These are phyloP conservation scores for Apiospora phragmitis DNA, from an alignment of 2,329 filamentous ascomycete species.

Conservation along the genomic window DNA sequence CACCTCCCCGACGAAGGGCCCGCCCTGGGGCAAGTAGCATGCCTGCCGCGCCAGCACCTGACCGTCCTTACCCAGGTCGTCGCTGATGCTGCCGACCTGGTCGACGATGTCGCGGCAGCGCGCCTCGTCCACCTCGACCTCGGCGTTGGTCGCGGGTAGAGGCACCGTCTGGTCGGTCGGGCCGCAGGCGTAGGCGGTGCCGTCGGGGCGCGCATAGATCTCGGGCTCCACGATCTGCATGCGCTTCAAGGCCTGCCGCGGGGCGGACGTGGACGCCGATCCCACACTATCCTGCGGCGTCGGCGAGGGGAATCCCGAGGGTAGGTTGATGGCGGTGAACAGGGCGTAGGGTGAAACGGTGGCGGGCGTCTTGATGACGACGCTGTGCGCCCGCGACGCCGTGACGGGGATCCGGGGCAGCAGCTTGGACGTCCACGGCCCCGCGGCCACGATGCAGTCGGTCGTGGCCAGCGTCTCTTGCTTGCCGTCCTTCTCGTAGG, in stretches of 20 bases:
- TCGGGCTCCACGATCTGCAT: constrained; percentile 62
- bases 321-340: constrained; percentile 72
- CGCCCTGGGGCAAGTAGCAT: constrained; percentile 73
- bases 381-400: constrained; percentile 44
- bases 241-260: constrained; percentile 23
- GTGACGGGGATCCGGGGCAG: constrained; percentile 44
- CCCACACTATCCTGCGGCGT: constrained; percentile 23
- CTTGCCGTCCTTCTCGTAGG: constrained; percentile 18
- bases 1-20: constrained; percentile 70
- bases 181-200: constrained; percentile 76
- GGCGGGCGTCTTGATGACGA: constrained; percentile 41
- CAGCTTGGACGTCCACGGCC: constrained; percentile 46
- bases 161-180: constrained; percentile 62
- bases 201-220: constrained; percentile 74
- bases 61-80: constrained; percentile 56
- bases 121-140: constrained; percentile 64
- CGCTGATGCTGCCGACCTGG: constrained; percentile 55
- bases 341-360: constrained; percentile 59
- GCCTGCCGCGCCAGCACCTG: constrained; percentile 66
- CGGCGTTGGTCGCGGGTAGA: constrained; percentile 60
- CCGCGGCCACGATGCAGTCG: constrained; percentile 39
- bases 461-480: constrained; percentile 27
- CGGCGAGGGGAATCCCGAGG: constrained; percentile 47
- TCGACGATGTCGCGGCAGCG: constrained; percentile 70
- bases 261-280: constrained; percentile 7